phyloP scores from a whole-genome alignment of 2,329 filamentous ascomycete genomes.

The Metarhizium brunneum region DNA sequence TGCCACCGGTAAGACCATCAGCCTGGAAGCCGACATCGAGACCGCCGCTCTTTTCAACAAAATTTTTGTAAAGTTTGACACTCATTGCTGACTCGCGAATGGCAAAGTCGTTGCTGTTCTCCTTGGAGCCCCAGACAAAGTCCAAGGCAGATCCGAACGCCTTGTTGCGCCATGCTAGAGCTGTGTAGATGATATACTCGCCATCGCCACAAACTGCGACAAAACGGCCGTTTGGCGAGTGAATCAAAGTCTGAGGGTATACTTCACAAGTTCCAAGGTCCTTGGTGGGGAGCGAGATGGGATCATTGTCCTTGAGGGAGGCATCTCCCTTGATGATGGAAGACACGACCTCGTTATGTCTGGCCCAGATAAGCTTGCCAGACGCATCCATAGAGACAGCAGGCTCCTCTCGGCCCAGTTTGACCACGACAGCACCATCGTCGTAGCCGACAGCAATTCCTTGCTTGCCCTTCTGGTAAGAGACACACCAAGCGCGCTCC shows the following conservation, averaged over 20 bases:
- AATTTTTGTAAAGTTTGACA: conserved; percentile 97
- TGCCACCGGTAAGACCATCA: conserved; percentile 80
- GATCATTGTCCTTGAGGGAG: conserved; percentile 76
- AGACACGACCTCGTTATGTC: conserved; percentile 89
- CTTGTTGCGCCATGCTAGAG: conserved; percentile 93
- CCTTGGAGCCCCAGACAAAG: conserved; percentile 94
- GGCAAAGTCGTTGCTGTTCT: conserved; percentile 96
- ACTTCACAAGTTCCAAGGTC: conserved; percentile 94
- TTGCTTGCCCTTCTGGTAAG: conserved; percentile 90
- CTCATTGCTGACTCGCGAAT: conserved; percentile 91
- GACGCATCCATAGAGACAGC: conserved; percentile 95
- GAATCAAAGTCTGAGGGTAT: conserved; percentile 86
- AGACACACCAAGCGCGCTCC: conserved; percentile 95
- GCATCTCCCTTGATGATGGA: conserved; percentile 89
- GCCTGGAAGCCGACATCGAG: conserved; percentile 93
- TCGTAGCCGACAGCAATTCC: conserved; percentile 94
- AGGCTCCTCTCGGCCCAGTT: conserved; percentile 93
- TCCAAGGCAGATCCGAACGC: conserved; percentile 92
- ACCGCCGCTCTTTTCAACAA: conserved; percentile 81
- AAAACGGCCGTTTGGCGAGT: conserved; percentile 92
- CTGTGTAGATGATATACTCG: conserved; percentile 98
- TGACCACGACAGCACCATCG: conserved; percentile 94
- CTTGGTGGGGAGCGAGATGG: conserved; percentile 80
- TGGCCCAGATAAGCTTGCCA: conserved; percentile 93
- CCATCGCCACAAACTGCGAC: conserved; percentile 80